Base-by-base conservation (phyloP, 305 asterid genomes). In the Striga hermonthica region DNA sequence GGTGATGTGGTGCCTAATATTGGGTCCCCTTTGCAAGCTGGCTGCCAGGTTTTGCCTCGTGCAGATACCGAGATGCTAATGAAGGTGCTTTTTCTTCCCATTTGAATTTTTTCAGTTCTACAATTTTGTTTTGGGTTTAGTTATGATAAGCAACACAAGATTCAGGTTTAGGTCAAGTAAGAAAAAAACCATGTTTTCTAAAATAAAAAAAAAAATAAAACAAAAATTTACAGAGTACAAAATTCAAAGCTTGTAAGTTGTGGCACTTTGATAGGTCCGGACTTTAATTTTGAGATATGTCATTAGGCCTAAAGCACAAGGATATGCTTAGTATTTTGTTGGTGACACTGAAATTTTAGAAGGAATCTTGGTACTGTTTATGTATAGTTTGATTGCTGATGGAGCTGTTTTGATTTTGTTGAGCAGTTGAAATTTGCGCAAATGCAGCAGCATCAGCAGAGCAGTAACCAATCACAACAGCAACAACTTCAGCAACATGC, bases 1-100 rank as follows among this genome's bases (percentile, higher is more conserved):
- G 98, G 96, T 52, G 99, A 90, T 66, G 85, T 81, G 35, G 86
- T 85, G 73, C 88, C 91, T 55, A 92, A 86, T 69, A 85, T 90
- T 22, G 96, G 89, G 53, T 88, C 96, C 57, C 88, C 99, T 15
- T 71, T 87, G 79, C 99, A 86, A 83, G 93, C 80, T 67, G 90
- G 95, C 67, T 75, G 86, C 74, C 73, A 90, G 34, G 94, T 81
- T 67, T 64, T 92, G 78, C 78, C 96, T 31, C 98, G 96, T 73
- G 72, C 89, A 44, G 99, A 93, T 78, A 87, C 80, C 5, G 99
- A 94, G 45, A 86, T 86, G 84, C 35, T 86, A 63, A 65, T 94
- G 72, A 90, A 88, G 99, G 99, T 94, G 61, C 50, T 38, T 56
- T 72, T 56, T 38, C 60, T 62, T 31, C 10, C 3, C 14, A 50